These are phyloP conservation scores for Neoboletus subvelutipes DNA, from an alignment of 768 basidiomycete genomes.

Conservation along the genomic window DNA sequence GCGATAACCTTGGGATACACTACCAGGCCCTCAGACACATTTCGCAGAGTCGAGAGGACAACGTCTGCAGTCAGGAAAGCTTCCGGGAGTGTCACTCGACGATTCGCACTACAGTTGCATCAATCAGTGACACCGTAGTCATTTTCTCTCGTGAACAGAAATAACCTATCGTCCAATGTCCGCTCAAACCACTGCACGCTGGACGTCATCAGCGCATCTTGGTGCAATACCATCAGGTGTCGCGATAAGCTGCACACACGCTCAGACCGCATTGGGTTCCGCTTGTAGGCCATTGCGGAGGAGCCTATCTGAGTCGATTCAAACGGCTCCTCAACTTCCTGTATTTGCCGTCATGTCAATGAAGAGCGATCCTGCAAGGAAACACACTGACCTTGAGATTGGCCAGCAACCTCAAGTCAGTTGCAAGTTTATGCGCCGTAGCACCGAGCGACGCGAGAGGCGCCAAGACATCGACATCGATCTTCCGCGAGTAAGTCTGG, in stretches of 20 bases:
- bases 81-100: conserved; percentile 93
- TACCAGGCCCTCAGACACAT: conserved; percentile 98
- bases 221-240: conserved; percentile 93
- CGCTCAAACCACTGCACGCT: conserved; percentile 99
- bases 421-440: conserved; percentile 97
- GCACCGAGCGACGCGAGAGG: conserved; percentile 90
- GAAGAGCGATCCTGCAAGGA: not conserved
- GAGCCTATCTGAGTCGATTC: conserved; percentile 98
- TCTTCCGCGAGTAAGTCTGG: conserved; percentile 98
- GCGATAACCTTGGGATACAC: conserved; percentile 97
- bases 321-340: conserved; percentile 99
- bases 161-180: conserved; percentile 90
- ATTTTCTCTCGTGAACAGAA: conserved; percentile 4
- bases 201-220: conserved; percentile 93
- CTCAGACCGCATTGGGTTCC: conserved; percentile 99
- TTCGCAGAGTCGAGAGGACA: conserved; percentile 91
- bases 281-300: conserved; percentile 98
- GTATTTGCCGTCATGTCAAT: conserved; percentile 1
- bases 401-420: conserved; percentile 90
- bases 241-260: conserved; percentile 95
- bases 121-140: conserved; percentile 9
- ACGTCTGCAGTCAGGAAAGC: conserved; percentile 98
- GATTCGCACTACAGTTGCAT: conserved; percentile 71
- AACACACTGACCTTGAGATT: conserved; percentile 71
- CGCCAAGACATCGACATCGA: conserved; percentile 89